phyloP scores from a whole-genome alignment of 495 filamentous ascomycete species.

The Chaetomium fimeti region DNA sequence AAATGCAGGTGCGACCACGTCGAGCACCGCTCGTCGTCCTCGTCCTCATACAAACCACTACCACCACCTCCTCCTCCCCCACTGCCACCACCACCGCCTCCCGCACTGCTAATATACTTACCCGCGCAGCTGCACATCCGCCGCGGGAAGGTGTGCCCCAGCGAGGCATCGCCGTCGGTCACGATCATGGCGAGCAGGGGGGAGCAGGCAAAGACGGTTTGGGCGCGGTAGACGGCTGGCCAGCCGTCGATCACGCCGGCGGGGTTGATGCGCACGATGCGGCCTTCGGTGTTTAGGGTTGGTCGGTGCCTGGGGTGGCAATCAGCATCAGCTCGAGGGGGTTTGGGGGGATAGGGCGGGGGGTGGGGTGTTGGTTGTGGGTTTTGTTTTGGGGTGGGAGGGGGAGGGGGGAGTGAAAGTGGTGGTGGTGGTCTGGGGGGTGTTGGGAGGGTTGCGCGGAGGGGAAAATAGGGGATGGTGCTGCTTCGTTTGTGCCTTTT shows the following conservation, averaged over 20 bases:
- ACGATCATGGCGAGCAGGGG: conserved; percentile 35
- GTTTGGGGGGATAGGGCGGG: too few relatives aligned
- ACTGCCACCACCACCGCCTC: too few relatives aligned
- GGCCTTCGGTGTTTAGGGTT: conserved; percentile 10
- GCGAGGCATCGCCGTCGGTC: conserved; percentile 28
- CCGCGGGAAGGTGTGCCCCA: conserved; percentile 20
- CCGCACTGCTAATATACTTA: too few relatives aligned
- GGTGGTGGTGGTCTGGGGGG: too few relatives aligned
- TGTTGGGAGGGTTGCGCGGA: too few relatives aligned
- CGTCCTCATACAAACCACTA: background rate
- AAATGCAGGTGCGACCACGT: conserved; percentile 34
- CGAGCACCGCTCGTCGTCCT: background rate
- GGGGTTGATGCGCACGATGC: conserved; percentile 18
- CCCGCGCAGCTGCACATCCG: conserved; percentile 11
- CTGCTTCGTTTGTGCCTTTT: background rate
- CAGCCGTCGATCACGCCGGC: background rate
- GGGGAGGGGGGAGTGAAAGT: too few relatives aligned
- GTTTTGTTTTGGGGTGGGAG: too few relatives aligned
- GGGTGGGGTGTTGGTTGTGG: too few relatives aligned
- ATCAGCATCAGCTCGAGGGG: background rate
- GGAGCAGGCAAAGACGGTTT: conserved; percentile 39
- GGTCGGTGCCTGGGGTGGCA: conserved; percentile 4
- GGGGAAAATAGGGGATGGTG: too few relatives aligned
- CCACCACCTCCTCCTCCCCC: too few relatives aligned
- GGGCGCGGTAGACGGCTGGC: conserved; percentile 17